Evolutionary conservation across 2,329 filamentous ascomycete species (phyloP), one percentile per base, ranked within the genome.

Genomic region (Sporothrix brunneoviolacea): DNA sequence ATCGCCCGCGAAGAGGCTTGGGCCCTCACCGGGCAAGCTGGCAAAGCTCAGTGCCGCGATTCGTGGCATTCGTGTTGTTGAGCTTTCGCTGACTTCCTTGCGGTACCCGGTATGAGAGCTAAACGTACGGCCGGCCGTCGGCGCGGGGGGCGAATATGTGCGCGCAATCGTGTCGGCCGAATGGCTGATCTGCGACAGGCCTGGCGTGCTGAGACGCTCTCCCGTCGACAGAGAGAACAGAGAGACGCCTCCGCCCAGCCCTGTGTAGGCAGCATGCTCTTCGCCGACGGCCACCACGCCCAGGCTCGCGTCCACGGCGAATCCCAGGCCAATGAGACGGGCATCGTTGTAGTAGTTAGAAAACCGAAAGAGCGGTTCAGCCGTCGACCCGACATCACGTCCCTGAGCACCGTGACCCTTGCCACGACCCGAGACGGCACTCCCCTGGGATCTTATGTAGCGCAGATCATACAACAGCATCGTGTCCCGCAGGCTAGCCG

Each of bases 381-480:
- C 59, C 6, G 46, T 59, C n/a, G n/a, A n/a, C n/a, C n/a, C n/a
- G n/a, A n/a, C 58, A 2, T 9, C 37, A 5, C 19, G 5, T 19
- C n/a, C n/a, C n/a, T n/a, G n/a, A n/a, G n/a, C n/a, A n/a, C n/a
- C n/a, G n/a, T 8, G 18, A 10, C 3, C 6, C 24, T 6, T 27
- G 27, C 9, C 9, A 8, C 19, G n/a, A 16, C n/a, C n/a, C 8
- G 10, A 13, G 35, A 8, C 4, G 28, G 22, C 22, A 3, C 22
- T 10, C 35, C 12, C 22, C 56, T 24, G 16, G 37, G 24, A 28
- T 12, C 35, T 16, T 16, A 56, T 15, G 55, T 70, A 79, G 2
- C 81, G 77, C 28, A 77, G 54, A 55, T 84, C 81, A 58, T 81
- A 84, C 5, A 82, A 63, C 1, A 68, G 68, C 66, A 84, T 75